Conservation (phyloP, 192 early-diverging fungal species). For the Backusella liffmaniae region DNA sequence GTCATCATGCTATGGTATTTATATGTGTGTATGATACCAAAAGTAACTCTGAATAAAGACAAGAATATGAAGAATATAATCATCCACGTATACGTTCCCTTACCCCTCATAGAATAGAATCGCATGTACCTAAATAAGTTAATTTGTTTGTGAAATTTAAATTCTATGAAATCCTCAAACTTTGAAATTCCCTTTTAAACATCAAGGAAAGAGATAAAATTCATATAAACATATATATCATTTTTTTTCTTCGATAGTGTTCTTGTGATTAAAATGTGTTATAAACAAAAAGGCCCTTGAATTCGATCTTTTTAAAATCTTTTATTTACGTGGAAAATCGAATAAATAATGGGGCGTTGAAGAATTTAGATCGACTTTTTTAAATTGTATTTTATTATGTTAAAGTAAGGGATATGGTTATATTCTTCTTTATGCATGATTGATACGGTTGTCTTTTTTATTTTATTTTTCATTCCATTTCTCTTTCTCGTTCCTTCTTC, state of each 20-base stretch:
- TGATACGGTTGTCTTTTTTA: too few species aligned
- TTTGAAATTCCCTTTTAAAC: neutral
- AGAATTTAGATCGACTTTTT: neutral
- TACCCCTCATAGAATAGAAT: too few species aligned
- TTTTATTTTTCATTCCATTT: too few species aligned
- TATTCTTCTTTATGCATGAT: too few species aligned
- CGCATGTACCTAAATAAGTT: neutral
- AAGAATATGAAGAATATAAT: too few species aligned
- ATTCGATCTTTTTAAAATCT: conserved; percentile 1
- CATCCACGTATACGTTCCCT: too few species aligned
- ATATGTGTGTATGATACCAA: too few species aligned
- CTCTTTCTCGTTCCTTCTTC: too few species aligned
- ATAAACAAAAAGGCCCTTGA: neutral
- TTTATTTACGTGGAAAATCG: neutral
- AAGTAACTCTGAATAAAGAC: too few species aligned
- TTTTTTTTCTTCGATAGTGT: too few species aligned
- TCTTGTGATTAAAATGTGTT: too few species aligned
- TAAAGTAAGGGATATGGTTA: neutral
- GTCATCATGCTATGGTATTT: too few species aligned
- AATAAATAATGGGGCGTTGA: neutral
- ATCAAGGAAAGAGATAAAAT: neutral
- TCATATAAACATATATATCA: neutral
- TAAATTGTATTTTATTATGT: neutral
- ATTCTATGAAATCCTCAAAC: conserved; percentile 1
- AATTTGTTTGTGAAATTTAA: conserved; percentile 7